Conservation (phyloP, 768 basidiomycete species). For the Agaricus sinodeliciosus region DNA sequence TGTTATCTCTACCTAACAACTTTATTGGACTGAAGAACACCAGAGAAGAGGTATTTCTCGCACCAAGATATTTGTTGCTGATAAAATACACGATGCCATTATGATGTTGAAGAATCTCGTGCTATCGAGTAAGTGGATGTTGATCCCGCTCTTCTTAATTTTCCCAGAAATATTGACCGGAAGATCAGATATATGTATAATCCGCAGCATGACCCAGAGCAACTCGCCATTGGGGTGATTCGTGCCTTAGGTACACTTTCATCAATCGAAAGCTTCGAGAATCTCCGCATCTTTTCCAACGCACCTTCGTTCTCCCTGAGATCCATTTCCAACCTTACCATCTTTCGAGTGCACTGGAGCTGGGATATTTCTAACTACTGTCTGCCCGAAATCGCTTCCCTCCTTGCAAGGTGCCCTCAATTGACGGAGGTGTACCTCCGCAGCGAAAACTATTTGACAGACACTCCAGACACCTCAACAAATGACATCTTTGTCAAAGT, state of each 20-base stretch:
- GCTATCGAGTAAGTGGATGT: not conserved
- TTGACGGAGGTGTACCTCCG: not conserved
- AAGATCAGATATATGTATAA: not conserved
- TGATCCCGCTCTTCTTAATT: no score
- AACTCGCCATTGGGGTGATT: not conserved
- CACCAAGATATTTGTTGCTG: not conserved
- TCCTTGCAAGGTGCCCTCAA: conserved; percentile 1
- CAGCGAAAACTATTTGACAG: not conserved
- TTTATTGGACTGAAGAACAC: no score
- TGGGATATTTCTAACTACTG: not conserved
- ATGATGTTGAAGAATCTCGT: not conserved
- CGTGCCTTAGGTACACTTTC: not conserved
- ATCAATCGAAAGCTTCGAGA: not conserved
- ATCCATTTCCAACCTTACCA: conserved; percentile 1
- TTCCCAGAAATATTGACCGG: no score
- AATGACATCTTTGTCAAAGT: not conserved
- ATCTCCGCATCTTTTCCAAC: not conserved
- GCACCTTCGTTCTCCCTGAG: not conserved
- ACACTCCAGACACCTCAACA: not conserved
- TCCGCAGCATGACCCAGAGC: not conserved
- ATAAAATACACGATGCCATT: conserved; percentile 1
- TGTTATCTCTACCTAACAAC: no score
- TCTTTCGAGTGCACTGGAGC: not conserved
- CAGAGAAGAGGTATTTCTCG: no score
- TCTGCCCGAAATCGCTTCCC: not conserved